Evolutionary conservation across 768 basidiomycete genomes (phyloP), one percentile per base, ranked within the genome.

Genomic region (Mycena vulgaris): DNA sequence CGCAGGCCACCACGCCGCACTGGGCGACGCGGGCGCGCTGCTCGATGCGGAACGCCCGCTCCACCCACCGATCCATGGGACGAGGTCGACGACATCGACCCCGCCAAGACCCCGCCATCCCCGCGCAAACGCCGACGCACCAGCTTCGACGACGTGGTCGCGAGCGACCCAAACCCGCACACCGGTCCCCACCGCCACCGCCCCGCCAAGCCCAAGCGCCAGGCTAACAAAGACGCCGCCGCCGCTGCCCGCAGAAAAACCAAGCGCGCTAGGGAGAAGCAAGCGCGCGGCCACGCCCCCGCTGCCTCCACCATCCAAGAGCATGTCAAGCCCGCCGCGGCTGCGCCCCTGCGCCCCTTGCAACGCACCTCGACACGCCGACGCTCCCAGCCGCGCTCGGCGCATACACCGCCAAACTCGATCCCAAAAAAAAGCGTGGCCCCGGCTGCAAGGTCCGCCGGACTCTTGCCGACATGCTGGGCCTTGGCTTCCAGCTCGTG

Each of bases 161-260:
- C 42, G n/a, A n/a, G n/a, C n/a, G n/a, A n/a, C n/a, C n/a, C n/a
- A n/a, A 49, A 45, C 45, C 11, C 33, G 7, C 55, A 35, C 17
- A 39, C n/a, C 5, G 64, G 64, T 6, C 53, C 55, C 10, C 64
- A 58, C 56, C 56, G 55, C 45, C 42, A 5, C 4, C 45, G 56
- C 16, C 45, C 64, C 3, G 40, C 52, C 2, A 45, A 55, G 21
- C 52, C 52, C 6, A 3, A n/a, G 2, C 13, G 23, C 16, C 19
- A 9, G 6, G 6, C n/a, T 3, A 28, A 55, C 23, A 37, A 48
- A 21, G 1, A 31, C 8, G 16, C 28, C 10, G 33, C 23, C 14
- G 47, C 45, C 17, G 23, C 23, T 7, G 5, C 9, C 2, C 55
- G 64, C 25, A 55, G 55, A 5, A 14, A 19, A 3, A 25, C 23